phyloP scores from a whole-genome alignment of 2,329 filamentous ascomycete genomes.

The Aspergillus sp. region DNA sequence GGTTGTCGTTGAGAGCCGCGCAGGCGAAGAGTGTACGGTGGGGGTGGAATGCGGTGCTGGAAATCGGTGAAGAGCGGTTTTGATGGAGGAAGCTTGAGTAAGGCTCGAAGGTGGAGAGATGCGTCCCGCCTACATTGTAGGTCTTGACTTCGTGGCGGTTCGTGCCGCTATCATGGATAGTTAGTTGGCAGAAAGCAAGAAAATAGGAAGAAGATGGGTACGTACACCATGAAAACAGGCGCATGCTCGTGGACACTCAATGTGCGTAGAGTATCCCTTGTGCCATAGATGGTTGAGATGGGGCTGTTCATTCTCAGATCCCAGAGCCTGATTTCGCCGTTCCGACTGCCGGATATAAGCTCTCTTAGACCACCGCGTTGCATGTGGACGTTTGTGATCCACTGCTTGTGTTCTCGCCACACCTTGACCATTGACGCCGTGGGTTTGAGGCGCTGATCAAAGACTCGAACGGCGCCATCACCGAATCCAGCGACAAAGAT shows the following conservation, averaged over 20 bases:
- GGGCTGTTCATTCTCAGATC: constrained; percentile 85
- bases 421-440: constrained; percentile 92
- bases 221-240: constrained; percentile 91
- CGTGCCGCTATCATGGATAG: constrained; percentile 64
- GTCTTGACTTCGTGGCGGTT: constrained; percentile 86
- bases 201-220: constrained; percentile 27
- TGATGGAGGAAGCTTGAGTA: constrained; percentile 86
- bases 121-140: constrained; percentile 80
- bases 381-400: constrained; percentile 96
- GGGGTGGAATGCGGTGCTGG: constrained; percentile 90
- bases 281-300: constrained; percentile 71
- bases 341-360: constrained; percentile 83
- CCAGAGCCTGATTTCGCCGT: constrained; percentile 94
- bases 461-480: constrained; percentile 90
- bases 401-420: constrained; percentile 94
- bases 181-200: background rate
- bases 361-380: constrained; percentile 93
- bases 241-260: constrained; percentile 94
- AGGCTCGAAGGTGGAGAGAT: constrained; percentile 81
- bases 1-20: constrained; percentile 80
- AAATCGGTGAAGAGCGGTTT: constrained; percentile 77
- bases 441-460: constrained; percentile 81
- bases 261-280: constrained; percentile 75
- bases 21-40: constrained; percentile 89
- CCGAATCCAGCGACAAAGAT: constrained; percentile 96